Percentiles rank a stretch among this genome's conserved stretches.
These are phyloP conservation scores for Beauveria sp. DNA, from an alignment of 2,329 filamentous ascomycete species.

Conservation along the genomic window DNA sequence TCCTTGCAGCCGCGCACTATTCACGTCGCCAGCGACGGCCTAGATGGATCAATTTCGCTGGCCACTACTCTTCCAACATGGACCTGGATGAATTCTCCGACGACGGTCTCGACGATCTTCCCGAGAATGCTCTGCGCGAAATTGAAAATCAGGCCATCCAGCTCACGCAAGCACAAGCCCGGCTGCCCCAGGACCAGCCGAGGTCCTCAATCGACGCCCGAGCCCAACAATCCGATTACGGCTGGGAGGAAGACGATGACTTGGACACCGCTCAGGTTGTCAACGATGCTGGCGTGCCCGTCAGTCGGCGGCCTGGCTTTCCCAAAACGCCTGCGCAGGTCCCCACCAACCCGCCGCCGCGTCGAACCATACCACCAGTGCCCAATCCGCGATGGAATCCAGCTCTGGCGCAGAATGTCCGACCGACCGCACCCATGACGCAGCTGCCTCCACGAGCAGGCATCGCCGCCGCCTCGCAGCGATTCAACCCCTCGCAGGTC, in stretches of 20 bases:
- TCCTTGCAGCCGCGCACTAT: neutral
- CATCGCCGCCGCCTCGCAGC: conserved; percentile 17
- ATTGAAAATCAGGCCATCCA: conserved; percentile 58
- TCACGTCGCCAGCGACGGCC: neutral
- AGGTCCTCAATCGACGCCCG: conserved; percentile 18
- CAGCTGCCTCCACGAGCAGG: neutral
- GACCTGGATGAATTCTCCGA: conserved; percentile 53
- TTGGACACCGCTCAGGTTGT: conserved; percentile 51
- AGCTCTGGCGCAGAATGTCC: conserved; percentile 18
- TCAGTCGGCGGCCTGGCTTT: conserved; percentile 22
- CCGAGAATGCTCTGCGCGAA: conserved; percentile 49
- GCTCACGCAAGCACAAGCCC: conserved; percentile 43
- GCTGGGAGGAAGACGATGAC: conserved; percentile 48
- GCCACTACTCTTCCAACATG: conserved; percentile 18
- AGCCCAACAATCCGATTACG: conserved; percentile 27
- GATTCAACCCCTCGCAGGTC: conserved; percentile 24
- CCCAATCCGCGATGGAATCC: conserved; percentile 34
- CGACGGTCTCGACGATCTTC: conserved; percentile 55
- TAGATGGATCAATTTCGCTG: neutral
- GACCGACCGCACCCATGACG: conserved; percentile 9
- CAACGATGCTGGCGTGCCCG: conserved; percentile 36
- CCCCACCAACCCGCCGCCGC: conserved; percentile 19
- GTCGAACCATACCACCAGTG: conserved; percentile 21
- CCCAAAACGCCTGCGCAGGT: conserved; percentile 23
- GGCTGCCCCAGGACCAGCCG: conserved; percentile 20